Percentiles rank a stretch among this genome's conserved stretches.
phyloP scores from a whole-genome alignment of 352 stramenopile species.

The Phytopythium chamaehyphon region DNA sequence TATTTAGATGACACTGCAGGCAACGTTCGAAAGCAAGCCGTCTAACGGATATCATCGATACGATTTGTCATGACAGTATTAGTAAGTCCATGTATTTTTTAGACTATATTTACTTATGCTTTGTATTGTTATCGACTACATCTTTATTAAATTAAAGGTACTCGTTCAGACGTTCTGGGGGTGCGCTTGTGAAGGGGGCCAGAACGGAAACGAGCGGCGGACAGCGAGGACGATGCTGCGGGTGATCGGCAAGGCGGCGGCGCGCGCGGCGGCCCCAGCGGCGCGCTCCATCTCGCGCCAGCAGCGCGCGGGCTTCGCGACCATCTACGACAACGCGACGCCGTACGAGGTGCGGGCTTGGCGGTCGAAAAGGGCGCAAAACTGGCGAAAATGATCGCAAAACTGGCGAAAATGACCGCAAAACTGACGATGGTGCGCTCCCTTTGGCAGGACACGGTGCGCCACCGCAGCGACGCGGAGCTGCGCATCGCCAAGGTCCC shows the following conservation, averaged over 20 bases:
- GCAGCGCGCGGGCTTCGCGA: conserved; percentile 47
- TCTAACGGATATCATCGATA: too few species aligned
- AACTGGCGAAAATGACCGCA: background rate
- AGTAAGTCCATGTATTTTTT: too few species aligned
- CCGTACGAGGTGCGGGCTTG: conserved; percentile 46
- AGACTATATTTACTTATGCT: too few species aligned
- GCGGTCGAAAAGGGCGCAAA: background rate
- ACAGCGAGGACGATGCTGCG: conserved; percentile 10
- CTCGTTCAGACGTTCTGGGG: too few species aligned
- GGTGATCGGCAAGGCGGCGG: conserved; percentile 12
- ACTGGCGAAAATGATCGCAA: background rate
- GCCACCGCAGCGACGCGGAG: conserved; percentile 89
- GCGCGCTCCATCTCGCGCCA: conserved; percentile 12
- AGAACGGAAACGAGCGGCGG: too few species aligned
- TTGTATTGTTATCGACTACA: too few species aligned
- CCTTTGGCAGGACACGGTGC: conserved; percentile 64
- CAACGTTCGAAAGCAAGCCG: too few species aligned
- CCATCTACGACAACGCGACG: conserved; percentile 67
- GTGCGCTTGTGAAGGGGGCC: too few species aligned
- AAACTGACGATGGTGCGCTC: background rate
- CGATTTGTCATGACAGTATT: too few species aligned
- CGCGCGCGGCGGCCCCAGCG: conserved; percentile 14
- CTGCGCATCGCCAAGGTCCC: conserved; percentile 82
- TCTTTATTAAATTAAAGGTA: too few species aligned
- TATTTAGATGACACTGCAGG: too few species aligned